Conservation (phyloP, 2,329 filamentous ascomycete species). For the Sclerotinia sclerotiorum region DNA sequence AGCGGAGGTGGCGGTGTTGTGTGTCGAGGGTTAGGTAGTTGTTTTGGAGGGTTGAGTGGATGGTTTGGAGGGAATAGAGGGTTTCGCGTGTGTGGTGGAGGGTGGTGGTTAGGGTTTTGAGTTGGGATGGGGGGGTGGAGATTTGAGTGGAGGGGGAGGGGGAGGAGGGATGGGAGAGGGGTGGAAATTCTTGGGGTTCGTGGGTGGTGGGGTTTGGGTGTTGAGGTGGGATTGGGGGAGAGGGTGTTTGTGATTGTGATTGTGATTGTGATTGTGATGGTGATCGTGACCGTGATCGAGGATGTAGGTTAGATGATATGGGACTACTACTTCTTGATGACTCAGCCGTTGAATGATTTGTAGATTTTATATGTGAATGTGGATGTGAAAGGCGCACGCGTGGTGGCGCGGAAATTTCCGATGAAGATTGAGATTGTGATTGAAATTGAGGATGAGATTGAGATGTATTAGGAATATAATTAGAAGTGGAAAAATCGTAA, state of each 20-base stretch:
- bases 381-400: constrained; percentile 7
- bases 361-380: neutral
- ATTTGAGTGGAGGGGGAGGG: no score
- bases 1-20: constrained; percentile 52
- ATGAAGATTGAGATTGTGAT: neutral
- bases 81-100: constrained; percentile 21
- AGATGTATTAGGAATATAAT: neutral
- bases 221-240: neutral
- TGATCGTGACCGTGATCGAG: neutral
- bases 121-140: neutral
- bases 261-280: neutral
- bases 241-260: neutral
- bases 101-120: constrained; percentile 2
- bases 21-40: constrained; percentile 54
- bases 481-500: neutral
- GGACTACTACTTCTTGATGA: constrained; percentile 2
- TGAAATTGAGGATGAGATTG: neutral
- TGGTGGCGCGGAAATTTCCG: neutral
- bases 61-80: constrained; percentile 57
- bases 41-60: constrained; percentile 54
- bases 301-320: neutral
- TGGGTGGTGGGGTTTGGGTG: neutral
- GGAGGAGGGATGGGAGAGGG: neutral
- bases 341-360: neutral
- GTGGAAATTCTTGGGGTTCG: neutral